These are phyloP conservation scores for Hanseniaspora gamundiae DNA, from an alignment of 1,139 yeast species.

Conservation along the genomic window DNA sequence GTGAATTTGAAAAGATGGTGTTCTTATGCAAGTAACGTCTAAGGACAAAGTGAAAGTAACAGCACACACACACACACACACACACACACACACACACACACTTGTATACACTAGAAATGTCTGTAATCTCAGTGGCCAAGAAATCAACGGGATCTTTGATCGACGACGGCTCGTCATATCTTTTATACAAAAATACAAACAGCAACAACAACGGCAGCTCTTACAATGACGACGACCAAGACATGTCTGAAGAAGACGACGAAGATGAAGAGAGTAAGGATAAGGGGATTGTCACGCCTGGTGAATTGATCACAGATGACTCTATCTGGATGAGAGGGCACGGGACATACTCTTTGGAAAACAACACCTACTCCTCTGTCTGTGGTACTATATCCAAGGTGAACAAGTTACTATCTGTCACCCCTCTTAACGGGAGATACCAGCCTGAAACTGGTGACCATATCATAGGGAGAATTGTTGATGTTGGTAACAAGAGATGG, in stretches of 20 bases:
- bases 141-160: constrained; percentile 4
- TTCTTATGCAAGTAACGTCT: too few species aligned
- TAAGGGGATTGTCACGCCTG: constrained; percentile 65
- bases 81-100: too few species aligned
- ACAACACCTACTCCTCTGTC: constrained; percentile 73
- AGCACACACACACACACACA: not conserved
- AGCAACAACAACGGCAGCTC: constrained; percentile 2
- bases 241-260: constrained; percentile 14
- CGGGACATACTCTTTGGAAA: constrained; percentile 67
- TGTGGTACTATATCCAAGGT: constrained; percentile 86
- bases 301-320: constrained; percentile 92
- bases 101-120: not conserved
- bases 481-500: constrained; percentile 92
- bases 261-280: constrained; percentile 19
- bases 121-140: constrained; percentile 1
- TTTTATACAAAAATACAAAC: constrained; percentile 1
- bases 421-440: constrained; percentile 77
- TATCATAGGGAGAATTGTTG: constrained; percentile 85
- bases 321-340: constrained; percentile 99
- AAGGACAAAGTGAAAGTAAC: too few species aligned
- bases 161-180: not conserved
- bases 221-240: constrained; percentile 12
- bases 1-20: too few species aligned
- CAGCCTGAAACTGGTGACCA: constrained; percentile 96
- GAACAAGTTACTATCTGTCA: constrained; percentile 73